Evolutionary conservation across 2,329 filamentous ascomycete genomes (phyloP).

Genomic region (Tolypocladium album): DNA sequence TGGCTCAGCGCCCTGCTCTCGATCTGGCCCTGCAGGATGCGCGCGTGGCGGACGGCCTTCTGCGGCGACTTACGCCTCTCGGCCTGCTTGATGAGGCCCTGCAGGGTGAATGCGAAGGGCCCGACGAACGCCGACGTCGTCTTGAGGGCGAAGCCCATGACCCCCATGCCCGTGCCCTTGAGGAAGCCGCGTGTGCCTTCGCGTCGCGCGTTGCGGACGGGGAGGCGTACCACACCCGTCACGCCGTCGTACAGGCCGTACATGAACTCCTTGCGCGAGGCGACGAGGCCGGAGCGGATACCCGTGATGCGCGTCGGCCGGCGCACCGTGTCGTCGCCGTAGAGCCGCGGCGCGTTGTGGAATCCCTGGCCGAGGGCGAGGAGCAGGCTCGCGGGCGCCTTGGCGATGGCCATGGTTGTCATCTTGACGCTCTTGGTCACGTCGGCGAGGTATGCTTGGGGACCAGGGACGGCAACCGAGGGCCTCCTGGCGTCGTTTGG

Average conservation of each 20-base stretch:
- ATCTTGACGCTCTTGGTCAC: slow-evolving; percentile 40
- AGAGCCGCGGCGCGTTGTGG: slow-evolving; percentile 59
- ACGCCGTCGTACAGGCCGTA: slow-evolving; percentile 57
- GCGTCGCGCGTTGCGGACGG: slow-evolving; percentile 45
- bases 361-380: slow-evolving; percentile 57
- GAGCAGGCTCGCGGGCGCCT: slow-evolving; percentile 49
- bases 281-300: slow-evolving; percentile 50
- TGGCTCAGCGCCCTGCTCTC: slow-evolving; percentile 27
- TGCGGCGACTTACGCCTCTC: slow-evolving; percentile 41
- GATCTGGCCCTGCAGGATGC: slow-evolving; percentile 47
- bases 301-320: slow-evolving; percentile 53
- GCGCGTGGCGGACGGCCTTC: slow-evolving; percentile 41
- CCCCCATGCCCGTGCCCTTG: slow-evolving; percentile 50
- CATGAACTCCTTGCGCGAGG: slow-evolving; percentile 49
- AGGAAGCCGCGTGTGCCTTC: slow-evolving; percentile 34
- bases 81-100: slow-evolving; percentile 52
- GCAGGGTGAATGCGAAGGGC: slow-evolving; percentile 50
- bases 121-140: slow-evolving; percentile 51
- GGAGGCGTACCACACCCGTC: slow-evolving; percentile 51
- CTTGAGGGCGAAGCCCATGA: slow-evolving; percentile 55
- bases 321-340: slow-evolving; percentile 60
- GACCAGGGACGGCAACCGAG: slow-evolving; percentile 3
- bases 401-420: slow-evolving; percentile 38
- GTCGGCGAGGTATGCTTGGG: slow-evolving; percentile 32
- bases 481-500: slow-evolving; percentile 1